Evolutionary conservation across 192 early-diverging fungal species (phyloP), one percentile per base, ranked within the genome.

Genomic region (Podila epicladia): DNA sequence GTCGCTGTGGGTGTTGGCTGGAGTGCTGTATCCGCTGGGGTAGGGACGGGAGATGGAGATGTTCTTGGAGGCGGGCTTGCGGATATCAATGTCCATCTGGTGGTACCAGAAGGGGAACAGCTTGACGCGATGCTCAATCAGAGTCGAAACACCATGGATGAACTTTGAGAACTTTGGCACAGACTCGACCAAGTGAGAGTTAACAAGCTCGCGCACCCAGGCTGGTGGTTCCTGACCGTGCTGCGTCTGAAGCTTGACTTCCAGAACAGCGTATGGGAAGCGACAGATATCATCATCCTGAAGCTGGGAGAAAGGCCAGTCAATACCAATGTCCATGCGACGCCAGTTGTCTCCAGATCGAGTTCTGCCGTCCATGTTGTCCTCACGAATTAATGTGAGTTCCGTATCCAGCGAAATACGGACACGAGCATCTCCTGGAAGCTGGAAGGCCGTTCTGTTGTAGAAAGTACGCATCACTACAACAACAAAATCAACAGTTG

Each of bases 141-240:
- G 85, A 7, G 95, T 95, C 12, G 96, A 93, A 33, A 92, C 90
- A 65, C 97, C 98, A 82, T 99, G 97, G 70, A 96, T 94, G 84
- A 97, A 99, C 83, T 99, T 99, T 65, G 94, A 96, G 87, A 99
- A 99, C 76, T 97, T 98, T 58, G 96, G 96, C 48, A 98, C 96
- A 48, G 94, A 94, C 79, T 96, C 94, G 62, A 98, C 94, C 74
- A 98, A 84, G 74, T 97, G 94, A 59, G 92, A 93, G 67, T 94
- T 91, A 76, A 97, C 90, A 58, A 99, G 87, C 65, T 98, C 95
- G 24, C 91, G 85, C 26, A 97, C 97, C 98, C 98, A 99, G 70
- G 93, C 86, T 9, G 98, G 97, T 3, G 95, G 94, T 67, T 95
- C 92, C 37, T 93, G 92, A 24, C 97, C 98, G 32, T 92, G 89